Evolutionary conservation across 768 basidiomycete genomes (phyloP).

Genomic region (Tulasnella sp.): DNA sequence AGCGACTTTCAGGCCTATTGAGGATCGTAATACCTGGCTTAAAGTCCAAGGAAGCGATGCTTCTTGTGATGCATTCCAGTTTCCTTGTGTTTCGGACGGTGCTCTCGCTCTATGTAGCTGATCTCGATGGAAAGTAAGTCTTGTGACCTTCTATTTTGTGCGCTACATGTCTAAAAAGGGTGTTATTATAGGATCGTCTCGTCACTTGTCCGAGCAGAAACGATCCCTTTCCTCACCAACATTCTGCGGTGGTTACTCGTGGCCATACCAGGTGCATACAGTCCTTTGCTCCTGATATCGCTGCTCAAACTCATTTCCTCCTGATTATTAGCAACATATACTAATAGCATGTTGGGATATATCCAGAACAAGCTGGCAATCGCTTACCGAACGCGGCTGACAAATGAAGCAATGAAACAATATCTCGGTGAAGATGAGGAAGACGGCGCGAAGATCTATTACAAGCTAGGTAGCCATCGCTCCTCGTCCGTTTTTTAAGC

Average conservation of each 20-base stretch:
- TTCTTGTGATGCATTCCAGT: conserved; percentile 80
- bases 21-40: conserved; percentile 81
- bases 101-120: conserved; percentile 87
- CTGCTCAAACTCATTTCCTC: not conserved
- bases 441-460: conserved; percentile 75
- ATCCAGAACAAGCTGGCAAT: conserved; percentile 88
- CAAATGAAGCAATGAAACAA: conserved; percentile 64
- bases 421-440: conserved; percentile 71
- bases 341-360: conserved; percentile 85
- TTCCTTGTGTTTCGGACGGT: conserved; percentile 83
- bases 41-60: conserved; percentile 74
- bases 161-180: not conserved
- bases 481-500: too few relatives aligned
- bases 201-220: conserved; percentile 79
- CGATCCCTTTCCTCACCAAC: conserved; percentile 66
- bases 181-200: conserved; percentile 66
- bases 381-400: conserved; percentile 78
- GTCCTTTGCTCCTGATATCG: not conserved
- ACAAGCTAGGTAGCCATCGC: conserved; percentile 58
- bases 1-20: conserved; percentile 62
- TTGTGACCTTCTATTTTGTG: not conserved
- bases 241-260: conserved; percentile 85
- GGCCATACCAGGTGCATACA: conserved; percentile 50
- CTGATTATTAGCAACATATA: conserved; percentile 57
- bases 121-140: conserved; percentile 78